Base-by-base conservation (phyloP, 495 filamentous ascomycete genomes). In the Jackrogersella minutella region DNA sequence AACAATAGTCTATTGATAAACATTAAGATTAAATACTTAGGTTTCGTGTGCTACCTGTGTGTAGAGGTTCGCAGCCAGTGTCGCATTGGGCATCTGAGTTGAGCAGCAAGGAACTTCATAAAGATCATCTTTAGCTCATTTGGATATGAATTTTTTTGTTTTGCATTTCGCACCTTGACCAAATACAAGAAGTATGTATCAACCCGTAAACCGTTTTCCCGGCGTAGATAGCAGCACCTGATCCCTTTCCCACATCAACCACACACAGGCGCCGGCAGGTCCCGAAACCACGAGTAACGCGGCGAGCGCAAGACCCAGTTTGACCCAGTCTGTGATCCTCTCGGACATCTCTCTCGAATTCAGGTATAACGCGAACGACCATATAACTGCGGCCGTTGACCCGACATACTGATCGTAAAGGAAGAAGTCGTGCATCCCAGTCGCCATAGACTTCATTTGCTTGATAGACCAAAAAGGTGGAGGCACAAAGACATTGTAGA, bases 161-260 rank as follows among this genome's bases (percentile, higher is more conserved):
- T n/a, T n/a, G 28, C 28, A 21, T 34, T 44, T 33, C 21, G 40
- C 17, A 22, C 21, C 26, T 46, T 46, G 26, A 19, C 41, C 19
- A 26, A 17, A 26, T 26, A 24, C 41, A 46, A 6, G 41, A 46
- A 24, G 41, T 21, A 46, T 21, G 11, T 24, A 21, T 36, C 33
- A 36, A 36, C 33, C 11, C 33, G 11, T 37, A 2, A 64, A 17
- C 3, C 51, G 21, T 4, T 51, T 43, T 13, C 36, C 36, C 13
- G 17, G 33, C 6, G 41, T 22, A 2, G 54, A 65, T 11, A 65
- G 31, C 10, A 65, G 21, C 14, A 37, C 10, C 21, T 59, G 56
- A 16, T 66, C 63, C 40, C 57, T 60, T 57, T 66, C 57, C 63
- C 63, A 66, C 57, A 66, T 61, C 41, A 66, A 14, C 63, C 56